Evolutionary conservation across 2,329 filamentous ascomycete species (phyloP), one percentile per base, ranked within the genome.

Genomic region (Colletotrichum neosansevieriae): DNA sequence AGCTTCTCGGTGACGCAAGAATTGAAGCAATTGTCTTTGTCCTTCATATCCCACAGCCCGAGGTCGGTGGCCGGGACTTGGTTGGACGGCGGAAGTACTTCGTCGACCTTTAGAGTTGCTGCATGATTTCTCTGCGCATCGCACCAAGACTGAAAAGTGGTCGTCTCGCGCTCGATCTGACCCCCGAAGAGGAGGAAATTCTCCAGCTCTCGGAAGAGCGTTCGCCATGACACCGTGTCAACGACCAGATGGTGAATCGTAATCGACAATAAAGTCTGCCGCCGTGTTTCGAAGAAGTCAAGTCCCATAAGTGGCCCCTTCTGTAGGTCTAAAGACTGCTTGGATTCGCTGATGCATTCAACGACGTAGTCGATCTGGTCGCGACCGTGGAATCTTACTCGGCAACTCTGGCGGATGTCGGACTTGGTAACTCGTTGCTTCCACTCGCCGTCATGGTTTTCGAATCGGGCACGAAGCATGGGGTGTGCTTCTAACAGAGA

Each of bases 141-240:
- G 5, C 38, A 47, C 65, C 65, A 67, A 6, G 32, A 29, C 11
- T 40, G 51, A 40, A 64, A 67, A 1, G 59, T 24, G 2, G 51
- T 47, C 0, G 12, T 15, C 4, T 67, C 64, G 2, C 12, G 32
- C 10, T 47, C 19, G 19, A 38, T 19, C 15, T 45, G 53, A 1
- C 6, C 34, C 0, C 53, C 53, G 3, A 24, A 36, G 0, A 47
- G 40, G 6, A 84, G 71, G 1, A 80, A 68, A 6, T 76, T 75
- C 60, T 84, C 82, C 0, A 85, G 73, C 47, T 85, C 82, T 34
- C 81, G 77, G 0, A 84, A 72, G 1, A 85, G 72, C 1, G 81
- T 76, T 4, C 80, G 74, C 83, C 83, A 85, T 0, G 82, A 82
- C 1, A 85, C 81, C 3, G 84, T 70, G 61, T 85, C 83, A 11